These are phyloP conservation scores for Silene conica DNA, from an alignment of 148 eudicot species.

Conservation along the genomic window DNA sequence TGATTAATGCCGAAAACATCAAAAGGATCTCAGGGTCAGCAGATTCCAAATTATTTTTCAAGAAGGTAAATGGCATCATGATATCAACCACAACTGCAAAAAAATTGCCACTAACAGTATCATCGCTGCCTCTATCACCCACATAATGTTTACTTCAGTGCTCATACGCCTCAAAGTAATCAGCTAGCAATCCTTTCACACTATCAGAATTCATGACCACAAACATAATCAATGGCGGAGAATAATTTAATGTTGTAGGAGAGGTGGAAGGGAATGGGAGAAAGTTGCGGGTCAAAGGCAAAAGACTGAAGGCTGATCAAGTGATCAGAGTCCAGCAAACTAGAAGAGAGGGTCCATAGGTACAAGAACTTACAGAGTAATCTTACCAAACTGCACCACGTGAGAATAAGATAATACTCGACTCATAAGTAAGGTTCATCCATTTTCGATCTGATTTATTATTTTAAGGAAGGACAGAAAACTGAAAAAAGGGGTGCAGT, in stretches of 20 bases:
- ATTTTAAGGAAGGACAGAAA: background rate
- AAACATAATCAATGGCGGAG: background rate
- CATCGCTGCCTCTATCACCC: background rate
- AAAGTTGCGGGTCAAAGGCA: background rate
- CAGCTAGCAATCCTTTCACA: background rate
- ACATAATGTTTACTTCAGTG: background rate
- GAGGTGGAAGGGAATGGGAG: background rate
- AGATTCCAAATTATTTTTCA: constrained; percentile 2
- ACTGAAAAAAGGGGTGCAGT: background rate
- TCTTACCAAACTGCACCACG: background rate
- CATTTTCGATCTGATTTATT: background rate
- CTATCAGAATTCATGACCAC: constrained; percentile 1
- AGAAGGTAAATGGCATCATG: constrained; percentile 4
- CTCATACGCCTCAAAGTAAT: background rate
- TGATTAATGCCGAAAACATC: background rate
- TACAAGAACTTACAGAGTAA: background rate
- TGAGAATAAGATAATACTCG: background rate
- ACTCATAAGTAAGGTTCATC: background rate
- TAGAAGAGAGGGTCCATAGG: background rate
- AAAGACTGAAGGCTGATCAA: background rate
- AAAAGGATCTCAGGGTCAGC: background rate
- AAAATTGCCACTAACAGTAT: background rate
- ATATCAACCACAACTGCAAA: background rate
- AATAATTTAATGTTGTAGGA: background rate
- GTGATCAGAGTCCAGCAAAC: background rate